Conservation (phyloP, 345 rosid species). For the Dimocarpus longan region DNA sequence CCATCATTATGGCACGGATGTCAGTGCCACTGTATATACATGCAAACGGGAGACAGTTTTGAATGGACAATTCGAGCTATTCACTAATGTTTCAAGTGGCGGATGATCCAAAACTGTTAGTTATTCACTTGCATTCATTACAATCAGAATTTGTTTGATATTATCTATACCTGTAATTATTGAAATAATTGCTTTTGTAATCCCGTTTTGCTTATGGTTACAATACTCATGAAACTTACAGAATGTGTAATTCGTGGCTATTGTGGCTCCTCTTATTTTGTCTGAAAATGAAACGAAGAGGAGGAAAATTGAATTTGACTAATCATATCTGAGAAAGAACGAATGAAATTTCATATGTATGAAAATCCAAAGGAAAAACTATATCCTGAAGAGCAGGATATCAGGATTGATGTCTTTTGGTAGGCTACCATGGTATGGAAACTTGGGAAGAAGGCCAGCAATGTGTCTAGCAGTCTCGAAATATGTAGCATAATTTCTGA, state of each 20-base stretch:
- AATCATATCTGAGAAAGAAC: constrained; percentile 5
- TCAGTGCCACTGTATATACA: neutral
- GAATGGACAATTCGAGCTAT: neutral
- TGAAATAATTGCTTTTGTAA: neutral
- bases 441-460: constrained; percentile 45
- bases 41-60: neutral
- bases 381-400: constrained; percentile 35
- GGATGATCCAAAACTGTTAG: neutral
- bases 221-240: too few species aligned
- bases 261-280: too few species aligned
- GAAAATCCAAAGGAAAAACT: neutral
- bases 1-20: neutral
- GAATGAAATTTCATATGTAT: neutral
- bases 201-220: neutral
- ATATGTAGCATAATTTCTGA: constrained; percentile 21
- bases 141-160: neutral
- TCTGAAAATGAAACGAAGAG: too few species aligned
- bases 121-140: neutral
- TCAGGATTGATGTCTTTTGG: constrained; percentile 21
- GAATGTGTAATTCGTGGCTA: too few species aligned
- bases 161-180: too few species aligned
- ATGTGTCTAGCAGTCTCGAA: constrained; percentile 34
- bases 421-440: constrained; percentile 26
- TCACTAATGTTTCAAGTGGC: neutral
- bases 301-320: too few species aligned